phyloP scores from a whole-genome alignment of 2,329 filamentous ascomycete species.

The Aspergillus sp. region DNA sequence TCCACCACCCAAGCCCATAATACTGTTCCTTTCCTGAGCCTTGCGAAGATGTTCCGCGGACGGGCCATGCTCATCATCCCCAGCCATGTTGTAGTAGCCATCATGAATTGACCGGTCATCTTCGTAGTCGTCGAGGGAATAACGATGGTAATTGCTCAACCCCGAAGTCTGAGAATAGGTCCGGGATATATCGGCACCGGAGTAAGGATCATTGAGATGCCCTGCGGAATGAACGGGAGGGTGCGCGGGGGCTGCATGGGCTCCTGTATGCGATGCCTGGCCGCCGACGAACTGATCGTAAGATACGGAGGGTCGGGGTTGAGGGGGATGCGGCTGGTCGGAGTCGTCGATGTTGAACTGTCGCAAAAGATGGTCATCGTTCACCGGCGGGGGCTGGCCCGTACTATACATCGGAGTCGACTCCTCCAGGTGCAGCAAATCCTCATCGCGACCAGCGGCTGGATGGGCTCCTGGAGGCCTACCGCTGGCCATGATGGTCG shows the following conservation, averaged over 20 bases:
- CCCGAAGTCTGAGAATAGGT: slow-evolving; percentile 73
- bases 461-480: slow-evolving; percentile 50
- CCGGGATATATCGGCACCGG: slow-evolving; percentile 33
- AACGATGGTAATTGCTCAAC: slow-evolving; percentile 82
- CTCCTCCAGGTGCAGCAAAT: slow-evolving; percentile 39
- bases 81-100: slow-evolving; percentile 69
- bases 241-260: slow-evolving; percentile 35
- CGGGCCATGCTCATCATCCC: slow-evolving; percentile 53
- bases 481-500: slow-evolving; percentile 44
- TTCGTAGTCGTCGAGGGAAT: slow-evolving; percentile 80
- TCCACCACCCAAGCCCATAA: slow-evolving; percentile 80
- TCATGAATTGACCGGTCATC: slow-evolving; percentile 64
- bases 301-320: slow-evolving; percentile 76
- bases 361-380: slow-evolving; percentile 74
- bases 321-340: slow-evolving; percentile 58
- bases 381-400: slow-evolving; percentile 71
- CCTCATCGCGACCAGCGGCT: slow-evolving; percentile 39
- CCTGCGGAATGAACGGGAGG: slow-evolving; percentile 26
- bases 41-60: slow-evolving; percentile 47
- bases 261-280: slow-evolving; percentile 46
- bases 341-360: slow-evolving; percentile 67
- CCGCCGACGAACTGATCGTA: slow-evolving; percentile 92
- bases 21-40: slow-evolving; percentile 78
- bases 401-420: slow-evolving; percentile 57
- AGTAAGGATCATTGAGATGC: slow-evolving; percentile 34